Evolutionary conservation across 1,139 yeast genomes (phyloP), one percentile per base, ranked within the genome.

Genomic region (Blastobotrys apis): DNA sequence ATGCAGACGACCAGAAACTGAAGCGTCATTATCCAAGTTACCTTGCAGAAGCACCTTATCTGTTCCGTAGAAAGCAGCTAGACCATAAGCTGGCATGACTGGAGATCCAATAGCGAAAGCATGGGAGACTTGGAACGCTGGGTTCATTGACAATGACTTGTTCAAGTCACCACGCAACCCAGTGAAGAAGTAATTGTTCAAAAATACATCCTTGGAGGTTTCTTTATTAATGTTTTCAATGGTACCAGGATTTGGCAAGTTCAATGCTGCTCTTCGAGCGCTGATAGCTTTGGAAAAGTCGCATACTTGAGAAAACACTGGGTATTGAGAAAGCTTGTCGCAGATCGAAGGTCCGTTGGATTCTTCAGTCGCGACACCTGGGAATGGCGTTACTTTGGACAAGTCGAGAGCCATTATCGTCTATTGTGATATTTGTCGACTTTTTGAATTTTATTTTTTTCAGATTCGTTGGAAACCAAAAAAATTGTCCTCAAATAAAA

Each of bases 61-160:
- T 47, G 86, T 81, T 53, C 94, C 97, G 66, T 81, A 88, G 57
- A 92, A 75, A 31, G 96, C 94, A 48, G 90, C 80, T 66, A 92
- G 85, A 31, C 96, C 94, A 66, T 92, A 92, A 51, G 94, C 83
- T 47, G 97, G 96, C 68, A 87, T 75, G 45, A 81, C 81, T 51
- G 81, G 80, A 46, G 95, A 84, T 36, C 98, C 98, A 57, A 86
- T 72, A 41, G 95, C 77, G 64, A 94, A 84, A 47, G 97, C 84
- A 67, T 94, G 98, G 51, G 96, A 84, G 50, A 95, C 85, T 74
- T 94, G 98, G 83, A 94, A 92, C 48, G 90, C 94, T 49, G 98
- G 97, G 66, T 82, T 80, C 77, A 90, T 77, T 54, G 85, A 73
- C 63, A 94, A 87, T 21, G 92, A 88, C 75, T 92, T 92, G 72